Evolutionary conservation across 176 grass and related monocot genomes (phyloP).

Genomic region (Carex parvula): DNA sequence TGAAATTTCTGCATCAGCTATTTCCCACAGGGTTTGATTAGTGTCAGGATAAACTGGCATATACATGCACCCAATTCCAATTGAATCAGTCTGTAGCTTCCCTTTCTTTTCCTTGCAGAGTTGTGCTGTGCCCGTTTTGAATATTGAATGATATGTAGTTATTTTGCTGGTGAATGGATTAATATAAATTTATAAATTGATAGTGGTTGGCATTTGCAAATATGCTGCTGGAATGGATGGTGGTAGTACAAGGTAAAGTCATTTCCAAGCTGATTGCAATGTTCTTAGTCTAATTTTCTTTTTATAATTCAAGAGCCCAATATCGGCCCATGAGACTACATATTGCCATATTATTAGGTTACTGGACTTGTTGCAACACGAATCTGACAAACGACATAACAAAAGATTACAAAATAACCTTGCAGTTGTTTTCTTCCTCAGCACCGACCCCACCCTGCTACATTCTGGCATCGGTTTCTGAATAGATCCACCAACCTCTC

Average conservation of each 20-base stretch:
- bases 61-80: not conserved
- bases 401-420: not conserved
- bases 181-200: too few species aligned
- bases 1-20: not conserved
- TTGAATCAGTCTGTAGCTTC: not conserved
- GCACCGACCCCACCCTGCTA: not conserved
- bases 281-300: not conserved
- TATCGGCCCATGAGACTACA: not conserved
- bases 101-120: not conserved
- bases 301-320: not conserved
- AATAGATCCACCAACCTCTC: slow-evolving; percentile 9
- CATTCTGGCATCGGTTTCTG: not conserved
- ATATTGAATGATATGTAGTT: too few species aligned
- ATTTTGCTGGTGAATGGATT: too few species aligned
- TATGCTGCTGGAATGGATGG: too few species aligned
- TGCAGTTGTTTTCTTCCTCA: not conserved
- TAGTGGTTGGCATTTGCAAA: too few species aligned
- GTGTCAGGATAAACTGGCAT: not conserved
- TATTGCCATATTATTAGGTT: not conserved
- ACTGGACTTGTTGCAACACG: not conserved
- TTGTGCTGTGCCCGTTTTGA: too few species aligned
- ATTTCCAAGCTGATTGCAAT: too few species aligned
- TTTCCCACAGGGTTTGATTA: not conserved
- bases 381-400: not conserved
- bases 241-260: too few species aligned